Percentiles rank a stretch among this genome's conserved stretches.
These are phyloP conservation scores for Orbilia brochopaga DNA, from an alignment of 2,329 filamentous ascomycete genomes.

Conservation along the genomic window DNA sequence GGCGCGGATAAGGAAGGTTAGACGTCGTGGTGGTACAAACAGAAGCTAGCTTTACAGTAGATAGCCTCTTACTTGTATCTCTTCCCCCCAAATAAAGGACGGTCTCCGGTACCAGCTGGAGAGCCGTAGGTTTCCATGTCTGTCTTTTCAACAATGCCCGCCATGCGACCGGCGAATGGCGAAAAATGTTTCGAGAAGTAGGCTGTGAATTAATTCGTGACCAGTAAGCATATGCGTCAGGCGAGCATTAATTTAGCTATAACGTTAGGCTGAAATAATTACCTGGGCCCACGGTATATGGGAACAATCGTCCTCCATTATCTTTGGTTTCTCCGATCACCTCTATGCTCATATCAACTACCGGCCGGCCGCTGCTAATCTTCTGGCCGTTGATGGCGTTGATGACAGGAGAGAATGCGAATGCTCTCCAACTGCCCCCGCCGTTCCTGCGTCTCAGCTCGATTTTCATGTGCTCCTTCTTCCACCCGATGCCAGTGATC, in stretches of 20 bases:
- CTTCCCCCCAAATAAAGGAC: slow-evolving; percentile 23
- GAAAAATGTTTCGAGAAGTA: slow-evolving; percentile 50
- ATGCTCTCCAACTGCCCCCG: slow-evolving; percentile 45
- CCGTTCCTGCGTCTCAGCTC: slow-evolving; percentile 40
- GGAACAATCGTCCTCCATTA: slow-evolving; percentile 30
- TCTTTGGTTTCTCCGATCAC: slow-evolving; percentile 45
- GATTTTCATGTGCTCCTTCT: slow-evolving; percentile 49
- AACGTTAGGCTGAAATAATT: too few species aligned
- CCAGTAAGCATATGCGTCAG: background rate
- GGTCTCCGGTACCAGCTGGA: slow-evolving; percentile 6
- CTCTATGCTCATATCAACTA: slow-evolving; percentile 45
- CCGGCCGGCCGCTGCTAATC: slow-evolving; percentile 40
- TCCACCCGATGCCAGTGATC: slow-evolving; percentile 37
- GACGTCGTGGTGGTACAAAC: background rate
- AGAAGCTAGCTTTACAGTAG: background rate
- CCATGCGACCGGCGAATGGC: slow-evolving; percentile 41
- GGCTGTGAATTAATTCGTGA: background rate
- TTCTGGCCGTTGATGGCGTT: slow-evolving; percentile 47
- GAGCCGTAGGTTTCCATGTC: slow-evolving; percentile 18
- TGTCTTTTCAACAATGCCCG: slow-evolving; percentile 39
- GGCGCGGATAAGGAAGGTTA: background rate
- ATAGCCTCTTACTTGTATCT: slow-evolving; percentile 40
- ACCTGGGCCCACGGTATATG: slow-evolving; percentile 47
- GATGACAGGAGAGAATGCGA: slow-evolving; percentile 41
- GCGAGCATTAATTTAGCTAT: background rate